Conservation (phyloP, 768 basidiomycete species). For the Suillus weaverae region DNA sequence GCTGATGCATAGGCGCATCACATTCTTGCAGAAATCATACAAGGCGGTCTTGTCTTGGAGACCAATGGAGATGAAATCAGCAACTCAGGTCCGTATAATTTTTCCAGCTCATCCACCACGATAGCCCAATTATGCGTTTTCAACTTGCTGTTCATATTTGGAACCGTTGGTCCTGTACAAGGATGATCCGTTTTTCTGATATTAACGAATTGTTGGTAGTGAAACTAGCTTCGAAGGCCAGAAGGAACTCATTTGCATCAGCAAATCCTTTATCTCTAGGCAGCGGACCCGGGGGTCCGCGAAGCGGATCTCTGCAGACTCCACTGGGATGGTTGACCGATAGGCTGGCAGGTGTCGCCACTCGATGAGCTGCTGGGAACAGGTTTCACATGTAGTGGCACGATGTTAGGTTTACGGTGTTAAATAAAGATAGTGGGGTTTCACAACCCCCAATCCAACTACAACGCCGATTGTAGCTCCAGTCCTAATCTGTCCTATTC, state of each 20-base stretch:
- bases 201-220: constrained; percentile 44
- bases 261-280: constrained; percentile 82
- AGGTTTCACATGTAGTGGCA: not conserved
- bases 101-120: constrained; percentile 8
- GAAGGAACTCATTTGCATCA: constrained; percentile 78
- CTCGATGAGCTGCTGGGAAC: constrained; percentile 22
- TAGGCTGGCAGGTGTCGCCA: constrained; percentile 66
- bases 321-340: constrained; percentile 81
- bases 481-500: not conserved
- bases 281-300: constrained; percentile 52
- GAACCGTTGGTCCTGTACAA: not conserved
- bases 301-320: constrained; percentile 62
- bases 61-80: constrained; percentile 90
- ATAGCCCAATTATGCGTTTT: not conserved
- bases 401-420: not conserved
- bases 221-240: constrained; percentile 64
- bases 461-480: not conserved
- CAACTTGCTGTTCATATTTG: constrained; percentile 1
- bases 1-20: constrained; percentile 75
- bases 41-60: constrained; percentile 94
- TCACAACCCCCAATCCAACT: not conserved
- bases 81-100: constrained; percentile 51
- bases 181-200: constrained; percentile 3
- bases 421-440: constrained; percentile 1
- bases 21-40: constrained; percentile 93